Evolutionary conservation across 768 basidiomycete species (phyloP), one percentile per base, ranked within the genome.

Genomic region (Xanthoconium stramineum): DNA sequence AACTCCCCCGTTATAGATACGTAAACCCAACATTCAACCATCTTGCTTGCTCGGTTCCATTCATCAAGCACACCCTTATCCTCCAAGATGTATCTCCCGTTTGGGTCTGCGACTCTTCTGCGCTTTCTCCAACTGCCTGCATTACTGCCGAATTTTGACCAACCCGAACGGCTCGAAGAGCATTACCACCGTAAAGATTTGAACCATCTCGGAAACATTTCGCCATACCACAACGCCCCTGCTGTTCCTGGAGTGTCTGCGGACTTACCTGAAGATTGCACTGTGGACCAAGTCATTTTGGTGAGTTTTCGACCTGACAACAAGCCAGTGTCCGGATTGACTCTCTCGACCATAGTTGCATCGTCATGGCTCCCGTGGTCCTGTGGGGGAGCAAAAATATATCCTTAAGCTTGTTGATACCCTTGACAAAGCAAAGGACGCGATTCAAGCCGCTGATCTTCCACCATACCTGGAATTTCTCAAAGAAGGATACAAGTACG

Each of bases 301-400:
- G 76, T 77, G 58, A 51, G 68, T 55, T 43, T 17, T 17, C 12
- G 5, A 7, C 3, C 5, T 30, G 5, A 30, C 24, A n/a, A 35
- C n/a, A 3, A 35, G 17, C 13, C 15, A 1, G 10, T 20, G 5
- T 17, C 1, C 28, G n/a, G 40, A 38, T 37, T 42, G 32, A 29
- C 40, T n/a, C 12, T 19, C 29, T 24, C 28, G 12, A 37, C n/a
- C 6, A 9, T 39, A 78, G 77, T 68, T 78, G 60, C 74, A 73
- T 56, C 63, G 76, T 17, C 78, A 79, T 54, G 78, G 78, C 24
- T 72, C 71, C 51, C 75, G 76, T 39, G 72, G 67, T 58, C 76
- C 74, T 14, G 57, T 56, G 14, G 50, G 36, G 6, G 69, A 70
- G 64, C 64, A 64, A 15, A 6, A 15, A 29, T 70, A 62, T 56